Evolutionary conservation across 768 basidiomycete species (phyloP).

Genomic region (Hydnomerulius pinastri): DNA sequence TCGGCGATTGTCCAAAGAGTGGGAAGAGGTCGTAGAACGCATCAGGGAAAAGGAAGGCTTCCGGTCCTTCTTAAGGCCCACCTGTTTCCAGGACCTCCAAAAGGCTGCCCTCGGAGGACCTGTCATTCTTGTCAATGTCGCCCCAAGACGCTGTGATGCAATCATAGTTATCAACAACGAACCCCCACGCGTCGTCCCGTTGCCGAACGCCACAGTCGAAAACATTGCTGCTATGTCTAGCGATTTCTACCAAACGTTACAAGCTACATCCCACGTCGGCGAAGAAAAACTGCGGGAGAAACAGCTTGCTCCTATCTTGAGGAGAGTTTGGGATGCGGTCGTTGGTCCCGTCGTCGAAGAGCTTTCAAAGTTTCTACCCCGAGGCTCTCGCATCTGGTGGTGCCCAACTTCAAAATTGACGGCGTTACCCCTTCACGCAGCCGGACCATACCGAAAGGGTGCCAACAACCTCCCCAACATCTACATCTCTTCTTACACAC

Average conservation of each 20-base stretch:
- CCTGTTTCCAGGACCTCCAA: conserved; percentile 17
- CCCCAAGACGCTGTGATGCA: conserved; percentile 38
- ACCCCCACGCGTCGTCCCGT: conserved; percentile 21
- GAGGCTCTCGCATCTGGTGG: conserved; percentile 34
- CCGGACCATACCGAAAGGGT: conserved; percentile 28
- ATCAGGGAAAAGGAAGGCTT: conserved; percentile 30
- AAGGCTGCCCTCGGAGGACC: conserved; percentile 30
- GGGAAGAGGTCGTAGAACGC: conserved; percentile 19
- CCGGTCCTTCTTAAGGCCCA: conserved; percentile 31
- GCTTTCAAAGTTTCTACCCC: conserved; percentile 14
- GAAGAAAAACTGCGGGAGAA: conserved; percentile 27
- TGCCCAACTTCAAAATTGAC: conserved; percentile 34
- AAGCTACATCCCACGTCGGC: conserved; percentile 7
- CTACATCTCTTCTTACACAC: conserved; percentile 37
- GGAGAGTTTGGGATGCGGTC: conserved; percentile 27
- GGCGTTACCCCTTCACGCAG: conserved; percentile 34
- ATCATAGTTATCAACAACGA: conserved; percentile 31
- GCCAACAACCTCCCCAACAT: conserved; percentile 12
- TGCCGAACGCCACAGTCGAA: conserved; percentile 12
- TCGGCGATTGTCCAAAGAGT: conserved; percentile 14
- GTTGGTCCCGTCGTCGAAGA: conserved; percentile 21
- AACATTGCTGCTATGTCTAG: conserved; percentile 10
- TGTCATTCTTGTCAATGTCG: conserved; percentile 39
- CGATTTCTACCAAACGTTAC: conserved; percentile 6
- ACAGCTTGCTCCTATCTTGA: conserved; percentile 11